Percentiles rank a stretch among this genome's conserved stretches.
Conservation (phyloP, 495 filamentous ascomycete genomes). For the Amphirosellinia nigrospora region DNA sequence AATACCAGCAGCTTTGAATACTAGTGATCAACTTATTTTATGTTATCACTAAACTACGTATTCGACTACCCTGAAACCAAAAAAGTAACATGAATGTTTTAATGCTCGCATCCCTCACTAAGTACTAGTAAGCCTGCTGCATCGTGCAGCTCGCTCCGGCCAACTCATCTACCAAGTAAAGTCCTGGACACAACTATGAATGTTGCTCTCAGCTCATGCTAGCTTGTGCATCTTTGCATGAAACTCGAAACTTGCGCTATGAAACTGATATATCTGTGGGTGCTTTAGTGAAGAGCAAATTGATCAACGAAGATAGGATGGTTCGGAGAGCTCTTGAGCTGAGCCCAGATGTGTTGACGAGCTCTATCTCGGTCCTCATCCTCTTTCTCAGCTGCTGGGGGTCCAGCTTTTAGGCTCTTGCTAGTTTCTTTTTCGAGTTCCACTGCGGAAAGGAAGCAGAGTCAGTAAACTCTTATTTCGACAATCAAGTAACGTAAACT, state of each 20-base stretch:
- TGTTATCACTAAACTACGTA: neutral
- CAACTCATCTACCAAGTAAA: neutral
- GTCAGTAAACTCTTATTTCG: neutral
- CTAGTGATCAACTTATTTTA: neutral
- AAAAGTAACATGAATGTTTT: neutral
- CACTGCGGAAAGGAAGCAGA: neutral
- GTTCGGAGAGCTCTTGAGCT: neutral
- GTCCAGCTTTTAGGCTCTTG: neutral
- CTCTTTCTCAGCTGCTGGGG: neutral
- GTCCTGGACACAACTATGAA: neutral
- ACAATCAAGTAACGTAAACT: slow-evolving; percentile 25
- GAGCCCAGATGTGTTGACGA: neutral
- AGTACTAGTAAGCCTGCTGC: neutral
- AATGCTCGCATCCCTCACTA: neutral
- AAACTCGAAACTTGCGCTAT: neutral
- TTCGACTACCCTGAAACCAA: no score
- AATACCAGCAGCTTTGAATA: neutral
- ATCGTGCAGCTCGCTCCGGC: neutral
- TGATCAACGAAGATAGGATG: slow-evolving; percentile 3
- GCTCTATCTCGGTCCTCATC: neutral
- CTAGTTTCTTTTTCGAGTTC: neutral
- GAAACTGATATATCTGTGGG: neutral
- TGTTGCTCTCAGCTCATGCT: neutral
- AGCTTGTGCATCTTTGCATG: neutral
- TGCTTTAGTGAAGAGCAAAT: neutral